These are phyloP conservation scores for Vicia villosa DNA, from an alignment of 306 rosid genomes.

Conservation along the genomic window DNA sequence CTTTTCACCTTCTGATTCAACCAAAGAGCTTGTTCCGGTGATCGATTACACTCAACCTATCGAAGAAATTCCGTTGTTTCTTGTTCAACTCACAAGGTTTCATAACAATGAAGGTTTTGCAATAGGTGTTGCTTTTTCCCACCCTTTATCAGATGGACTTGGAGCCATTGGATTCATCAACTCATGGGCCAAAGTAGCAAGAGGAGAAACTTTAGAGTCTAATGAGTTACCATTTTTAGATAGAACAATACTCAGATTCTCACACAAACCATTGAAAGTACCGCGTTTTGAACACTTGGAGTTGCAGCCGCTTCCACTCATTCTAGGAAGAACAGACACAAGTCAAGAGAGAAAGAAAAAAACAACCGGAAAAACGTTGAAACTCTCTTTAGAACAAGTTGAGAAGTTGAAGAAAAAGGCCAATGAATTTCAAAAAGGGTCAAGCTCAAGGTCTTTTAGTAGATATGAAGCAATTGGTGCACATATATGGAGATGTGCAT, in stretches of 20 bases:
- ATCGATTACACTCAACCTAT: no score
- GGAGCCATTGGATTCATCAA: no score
- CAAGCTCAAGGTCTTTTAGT: slow-evolving; percentile 6
- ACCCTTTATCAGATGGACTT: slow-evolving; percentile 4
- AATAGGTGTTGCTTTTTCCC: background rate
- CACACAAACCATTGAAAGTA: no score
- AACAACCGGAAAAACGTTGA: background rate
- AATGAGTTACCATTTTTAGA: no score
- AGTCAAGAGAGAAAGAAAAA: slow-evolving; percentile 19
- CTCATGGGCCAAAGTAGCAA: no score
- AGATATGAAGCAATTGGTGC: slow-evolving; percentile 19
- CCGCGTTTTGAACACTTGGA: slow-evolving; percentile 18
- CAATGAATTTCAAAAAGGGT: background rate
- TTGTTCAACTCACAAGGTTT: slow-evolving; percentile 19
- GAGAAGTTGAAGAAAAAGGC: slow-evolving; percentile 13
- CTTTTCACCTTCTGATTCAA: no score
- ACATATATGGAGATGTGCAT: background rate
- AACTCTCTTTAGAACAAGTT: slow-evolving; percentile 13
- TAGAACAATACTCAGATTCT: no score
- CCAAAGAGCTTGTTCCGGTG: no score
- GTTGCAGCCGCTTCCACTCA: slow-evolving; percentile 6
- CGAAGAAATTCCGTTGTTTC: no score
- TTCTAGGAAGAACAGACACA: slow-evolving; percentile 12
- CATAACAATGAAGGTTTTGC: background rate
- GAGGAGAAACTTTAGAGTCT: no score